Evolutionary conservation across 257 asterid species (phyloP), one percentile per base, ranked within the genome.

Genomic region (Schizonepeta tenuifolia): DNA sequence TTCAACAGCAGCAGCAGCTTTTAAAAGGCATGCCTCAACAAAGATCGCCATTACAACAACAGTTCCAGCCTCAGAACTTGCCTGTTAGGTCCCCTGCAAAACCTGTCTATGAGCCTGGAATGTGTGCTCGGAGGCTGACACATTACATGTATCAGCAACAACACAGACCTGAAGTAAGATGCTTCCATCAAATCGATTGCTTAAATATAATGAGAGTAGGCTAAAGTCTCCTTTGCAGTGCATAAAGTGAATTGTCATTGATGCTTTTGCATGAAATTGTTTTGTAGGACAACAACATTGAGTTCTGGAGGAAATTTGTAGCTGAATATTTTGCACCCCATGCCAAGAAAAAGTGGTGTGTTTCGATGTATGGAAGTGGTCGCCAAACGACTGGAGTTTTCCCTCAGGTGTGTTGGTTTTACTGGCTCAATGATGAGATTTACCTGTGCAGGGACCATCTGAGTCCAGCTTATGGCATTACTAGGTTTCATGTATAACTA

Each of bases 301-400:
- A 86, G 31, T 93, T 86, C 75, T 92, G 99, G 99, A 84, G 96
- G 63, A 91, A 90, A 79, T 95, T 91, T 82, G 99, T 91, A 3
- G 86, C 86, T 0, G 99, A 94, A 82, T 94, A 82, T 71, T 94
- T 94, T 82, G 92, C 97, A 9, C 97, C 98, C 31, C 88, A 87
- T 84, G 98, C 99, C 60, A 95, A 90, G 95, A 95, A 95, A 77
- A 95, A 88, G 71, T 95, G 97, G 99, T 95, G 99, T 35, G 97
- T 95, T 49, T 95, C 99, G 2, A 88, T 92, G 98, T 95, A 95
- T 80, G 98, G 98, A 80, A 90, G 84, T 71, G 96, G 97, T 41
- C 97, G 99, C 72, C 99, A 92, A 80, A 85, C 96, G 9, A 89
- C 85, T 63, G 99, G 98, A 74, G 99, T 92, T 78, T 88, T 88